Percentiles rank a stretch among this genome's conserved stretches.
Conservation (phyloP, 495 filamentous ascomycete species). For the Podospora pseudopauciseta region DNA sequence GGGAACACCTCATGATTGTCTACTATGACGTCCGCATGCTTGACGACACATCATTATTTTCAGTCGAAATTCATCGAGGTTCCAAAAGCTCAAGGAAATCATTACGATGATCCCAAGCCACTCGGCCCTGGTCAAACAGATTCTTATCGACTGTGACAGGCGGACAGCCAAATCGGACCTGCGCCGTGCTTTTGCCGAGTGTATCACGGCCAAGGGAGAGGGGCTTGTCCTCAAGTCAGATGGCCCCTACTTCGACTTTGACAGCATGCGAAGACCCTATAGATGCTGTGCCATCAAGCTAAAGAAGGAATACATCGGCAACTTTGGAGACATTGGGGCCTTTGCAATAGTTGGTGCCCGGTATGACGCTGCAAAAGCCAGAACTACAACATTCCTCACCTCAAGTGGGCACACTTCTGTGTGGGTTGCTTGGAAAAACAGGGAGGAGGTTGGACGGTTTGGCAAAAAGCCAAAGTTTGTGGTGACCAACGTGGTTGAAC, state of each 20-base stretch:
- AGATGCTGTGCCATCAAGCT: constrained; percentile 69
- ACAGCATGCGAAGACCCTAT: constrained; percentile 30
- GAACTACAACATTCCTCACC: constrained; percentile 43
- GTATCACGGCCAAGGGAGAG: constrained; percentile 64
- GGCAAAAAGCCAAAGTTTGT: constrained; percentile 57
- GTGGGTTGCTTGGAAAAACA: constrained; percentile 73
- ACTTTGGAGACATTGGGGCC: constrained; percentile 76
- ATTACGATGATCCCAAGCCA: constrained; percentile 55
- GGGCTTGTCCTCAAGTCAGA: constrained; percentile 81
- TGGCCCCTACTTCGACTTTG: constrained; percentile 68
- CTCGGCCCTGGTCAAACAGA: constrained; percentile 58
- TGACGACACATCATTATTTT: constrained; percentile 64
- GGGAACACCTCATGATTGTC: constrained; percentile 79
- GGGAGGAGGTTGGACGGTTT: constrained; percentile 53
- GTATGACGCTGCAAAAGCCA: constrained; percentile 58
- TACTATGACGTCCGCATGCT: constrained; percentile 75
- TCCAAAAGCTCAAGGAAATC: constrained; percentile 55
- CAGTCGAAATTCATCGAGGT: constrained; percentile 56
- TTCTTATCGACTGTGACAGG: constrained; percentile 59
- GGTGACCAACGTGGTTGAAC: constrained; percentile 53
- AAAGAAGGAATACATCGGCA: constrained; percentile 85
- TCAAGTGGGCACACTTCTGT: constrained; percentile 74
- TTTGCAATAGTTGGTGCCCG: constrained; percentile 72
- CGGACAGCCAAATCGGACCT: constrained; percentile 46
- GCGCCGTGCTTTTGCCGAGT: constrained; percentile 59